A percentile compares a stretch with the other conserved stretches of the same genome.
Evolutionary conservation across 495 filamentous ascomycete genomes (phyloP).

Genomic region (Darksidea phi): DNA sequence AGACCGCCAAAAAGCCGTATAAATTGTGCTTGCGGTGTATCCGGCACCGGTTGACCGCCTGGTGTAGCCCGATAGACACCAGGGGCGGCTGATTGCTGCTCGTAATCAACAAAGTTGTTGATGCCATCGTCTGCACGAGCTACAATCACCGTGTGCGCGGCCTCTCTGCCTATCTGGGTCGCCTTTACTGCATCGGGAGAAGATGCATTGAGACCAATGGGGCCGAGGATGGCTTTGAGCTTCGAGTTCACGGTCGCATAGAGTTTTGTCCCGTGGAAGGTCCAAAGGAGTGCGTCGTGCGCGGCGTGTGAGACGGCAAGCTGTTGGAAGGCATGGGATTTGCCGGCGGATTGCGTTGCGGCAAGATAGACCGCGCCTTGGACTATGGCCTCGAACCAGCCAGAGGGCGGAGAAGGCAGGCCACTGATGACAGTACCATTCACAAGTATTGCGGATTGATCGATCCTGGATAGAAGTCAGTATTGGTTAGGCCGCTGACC

Average conservation of each 20-base stretch:
- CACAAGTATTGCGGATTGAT: constrained; percentile 39
- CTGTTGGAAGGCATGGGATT: constrained; percentile 41
- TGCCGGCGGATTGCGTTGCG: constrained; percentile 34
- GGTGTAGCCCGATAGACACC: constrained; percentile 41
- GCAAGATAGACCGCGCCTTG: constrained; percentile 42
- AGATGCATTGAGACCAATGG: constrained; percentile 38
- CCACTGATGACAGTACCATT: constrained; percentile 43
- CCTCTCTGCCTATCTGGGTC: constrained; percentile 32
- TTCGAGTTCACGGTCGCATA: constrained; percentile 36
- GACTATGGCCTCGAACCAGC: constrained; percentile 41
- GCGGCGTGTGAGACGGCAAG: constrained; percentile 47
- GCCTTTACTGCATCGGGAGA: constrained; percentile 36
- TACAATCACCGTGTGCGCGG: constrained; percentile 36
- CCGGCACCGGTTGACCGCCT: constrained; percentile 37
- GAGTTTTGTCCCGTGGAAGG: constrained; percentile 43
- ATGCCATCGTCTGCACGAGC: constrained; percentile 39
- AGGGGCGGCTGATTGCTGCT: constrained; percentile 5
- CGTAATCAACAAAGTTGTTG: too few relatives aligned
- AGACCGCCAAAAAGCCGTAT: constrained; percentile 37
- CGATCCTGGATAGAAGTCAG: constrained; percentile 18
- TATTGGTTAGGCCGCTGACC: background rate
- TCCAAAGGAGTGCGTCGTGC: constrained; percentile 42
- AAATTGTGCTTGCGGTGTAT: constrained; percentile 40
- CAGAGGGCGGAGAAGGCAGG: constrained; percentile 41
- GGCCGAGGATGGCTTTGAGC: constrained; percentile 35